Evolutionary conservation across 345 rosid genomes (phyloP).

Genomic region (Firmiana major): DNA sequence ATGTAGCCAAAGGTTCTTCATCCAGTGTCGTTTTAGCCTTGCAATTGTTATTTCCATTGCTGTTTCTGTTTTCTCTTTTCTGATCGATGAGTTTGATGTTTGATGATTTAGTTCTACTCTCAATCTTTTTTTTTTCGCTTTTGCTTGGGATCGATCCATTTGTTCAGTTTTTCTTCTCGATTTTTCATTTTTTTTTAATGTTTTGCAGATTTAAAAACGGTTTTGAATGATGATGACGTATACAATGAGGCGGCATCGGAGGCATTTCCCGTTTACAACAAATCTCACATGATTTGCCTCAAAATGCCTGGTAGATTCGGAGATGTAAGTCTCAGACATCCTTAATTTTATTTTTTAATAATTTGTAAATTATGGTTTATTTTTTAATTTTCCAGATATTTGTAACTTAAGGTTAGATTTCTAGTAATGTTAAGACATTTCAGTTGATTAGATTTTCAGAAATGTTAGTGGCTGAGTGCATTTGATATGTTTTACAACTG

Average conservation of each 20-base stretch:
- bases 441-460: not conserved
- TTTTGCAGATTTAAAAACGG: conserved; percentile 66
- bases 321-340: conserved; percentile 48
- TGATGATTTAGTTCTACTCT: not conserved
- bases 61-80: not conserved
- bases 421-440: not conserved
- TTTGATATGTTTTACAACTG: not conserved
- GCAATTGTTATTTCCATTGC: not conserved
- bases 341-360: not conserved
- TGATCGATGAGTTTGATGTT: not conserved
- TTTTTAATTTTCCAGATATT: not conserved
- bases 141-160: conserved; percentile 14
- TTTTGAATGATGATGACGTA: conserved; percentile 61
- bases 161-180: not conserved
- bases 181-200: not conserved
- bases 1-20: conserved; percentile 73
- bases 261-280: conserved; percentile 79
- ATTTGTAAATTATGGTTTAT: not conserved
- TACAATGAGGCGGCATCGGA: conserved; percentile 77
- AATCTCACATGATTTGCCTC: conserved; percentile 88
- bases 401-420: not conserved
- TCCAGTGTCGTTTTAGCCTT: not conserved
- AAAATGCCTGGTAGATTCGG: conserved; percentile 61
- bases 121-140: not conserved
- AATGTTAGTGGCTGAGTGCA: not conserved